Conservation (phyloP, 164 flowering plant species). For the Chimonanthus praecox region DNA sequence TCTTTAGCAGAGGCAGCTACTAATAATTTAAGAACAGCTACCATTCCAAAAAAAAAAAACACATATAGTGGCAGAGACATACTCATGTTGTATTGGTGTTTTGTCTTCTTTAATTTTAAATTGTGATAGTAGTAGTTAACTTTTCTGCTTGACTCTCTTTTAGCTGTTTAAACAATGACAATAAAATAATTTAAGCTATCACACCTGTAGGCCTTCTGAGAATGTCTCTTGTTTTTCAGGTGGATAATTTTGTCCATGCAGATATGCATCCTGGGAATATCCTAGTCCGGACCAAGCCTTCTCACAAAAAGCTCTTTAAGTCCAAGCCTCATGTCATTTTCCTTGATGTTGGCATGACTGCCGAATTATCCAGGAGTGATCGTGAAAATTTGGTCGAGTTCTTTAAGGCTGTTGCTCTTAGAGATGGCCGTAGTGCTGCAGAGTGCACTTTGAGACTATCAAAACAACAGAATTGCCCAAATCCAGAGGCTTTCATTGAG, state of each 20-base stretch:
- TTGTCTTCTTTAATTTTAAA: neutral
- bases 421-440: slow-evolving; percentile 25
- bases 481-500: slow-evolving; percentile 23
- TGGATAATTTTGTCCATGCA: slow-evolving; percentile 92
- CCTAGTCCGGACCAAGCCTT: slow-evolving; percentile 44
- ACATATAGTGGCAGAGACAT: too few species aligned
- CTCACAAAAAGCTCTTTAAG: slow-evolving; percentile 16
- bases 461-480: slow-evolving; percentile 21
- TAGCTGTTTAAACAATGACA: neutral
- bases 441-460: slow-evolving; percentile 21
- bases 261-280: slow-evolving; percentile 97
- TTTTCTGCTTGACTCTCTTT: neutral
- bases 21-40: too few species aligned
- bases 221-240: slow-evolving; percentile 39
- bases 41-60: too few species aligned
- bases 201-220: neutral
- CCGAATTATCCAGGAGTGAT: slow-evolving; percentile 22
- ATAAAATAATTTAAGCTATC: neutral
- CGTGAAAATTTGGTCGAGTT: slow-evolving; percentile 20
- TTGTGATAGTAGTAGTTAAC: neutral
- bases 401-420: slow-evolving; percentile 20
- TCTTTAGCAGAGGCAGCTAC: too few species aligned
- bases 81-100: too few species aligned
- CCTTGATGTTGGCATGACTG: slow-evolving; percentile 26
- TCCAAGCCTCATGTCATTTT: slow-evolving; percentile 23